phyloP scores from a whole-genome alignment of 805 yeast species.

The Saturnispora bothae region DNA sequence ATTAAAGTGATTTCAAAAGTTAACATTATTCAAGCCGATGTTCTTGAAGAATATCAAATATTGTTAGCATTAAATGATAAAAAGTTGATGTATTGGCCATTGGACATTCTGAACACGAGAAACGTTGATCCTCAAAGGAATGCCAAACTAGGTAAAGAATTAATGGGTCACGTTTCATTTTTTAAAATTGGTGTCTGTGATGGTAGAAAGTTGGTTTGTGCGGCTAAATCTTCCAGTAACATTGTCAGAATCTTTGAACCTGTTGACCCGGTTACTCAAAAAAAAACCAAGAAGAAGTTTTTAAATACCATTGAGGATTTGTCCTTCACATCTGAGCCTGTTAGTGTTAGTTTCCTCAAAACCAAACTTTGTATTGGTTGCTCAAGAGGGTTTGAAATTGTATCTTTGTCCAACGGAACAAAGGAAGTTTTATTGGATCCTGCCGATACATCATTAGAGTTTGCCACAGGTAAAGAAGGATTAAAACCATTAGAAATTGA shows the following conservation, averaged over 20 bases:
- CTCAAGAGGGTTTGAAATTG: slow-evolving; percentile 91
- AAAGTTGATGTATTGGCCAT: slow-evolving; percentile 63
- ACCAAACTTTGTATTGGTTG: slow-evolving; percentile 91
- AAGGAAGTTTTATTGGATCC: slow-evolving; percentile 90
- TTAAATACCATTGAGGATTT: slow-evolving; percentile 66
- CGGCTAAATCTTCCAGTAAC: slow-evolving; percentile 77
- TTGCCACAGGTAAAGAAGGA: slow-evolving; percentile 74
- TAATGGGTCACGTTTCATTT: slow-evolving; percentile 79
- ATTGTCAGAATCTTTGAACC: slow-evolving; percentile 81
- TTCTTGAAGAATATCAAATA: slow-evolving; percentile 81
- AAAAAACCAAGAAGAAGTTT: slow-evolving; percentile 58
- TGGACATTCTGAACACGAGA: slow-evolving; percentile 46
- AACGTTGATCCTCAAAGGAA: slow-evolving; percentile 40
- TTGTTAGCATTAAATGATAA: slow-evolving; percentile 76
- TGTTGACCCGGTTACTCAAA: slow-evolving; percentile 55
- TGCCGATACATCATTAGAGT: slow-evolving; percentile 96
- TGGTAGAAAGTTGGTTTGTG: slow-evolving; percentile 80
- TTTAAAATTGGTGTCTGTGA: slow-evolving; percentile 90
- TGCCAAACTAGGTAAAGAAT: slow-evolving; percentile 59
- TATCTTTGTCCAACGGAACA: slow-evolving; percentile 70
- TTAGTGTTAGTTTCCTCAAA: slow-evolving; percentile 81
- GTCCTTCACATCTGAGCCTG: slow-evolving; percentile 77
- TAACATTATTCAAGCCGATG: slow-evolving; percentile 82
- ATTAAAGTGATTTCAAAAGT: slow-evolving; percentile 61
- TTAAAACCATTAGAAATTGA: slow-evolving; percentile 81